Base-by-base conservation (phyloP, 2,329 filamentous ascomycete genomes). In the Microascus cirrosus region DNA sequence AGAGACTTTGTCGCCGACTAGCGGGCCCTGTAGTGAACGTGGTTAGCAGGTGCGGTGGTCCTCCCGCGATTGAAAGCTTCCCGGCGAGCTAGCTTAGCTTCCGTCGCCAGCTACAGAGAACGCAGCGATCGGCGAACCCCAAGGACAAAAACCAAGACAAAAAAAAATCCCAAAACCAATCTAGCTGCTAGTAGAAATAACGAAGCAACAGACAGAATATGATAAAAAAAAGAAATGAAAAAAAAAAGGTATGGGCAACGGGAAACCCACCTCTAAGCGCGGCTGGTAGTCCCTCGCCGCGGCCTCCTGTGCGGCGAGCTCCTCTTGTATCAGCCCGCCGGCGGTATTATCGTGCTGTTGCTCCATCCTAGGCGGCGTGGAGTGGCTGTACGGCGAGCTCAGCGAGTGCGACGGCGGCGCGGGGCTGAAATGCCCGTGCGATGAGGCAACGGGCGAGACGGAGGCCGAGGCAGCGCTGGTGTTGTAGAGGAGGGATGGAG, bases 1-100 rank as follows among this genome's bases (percentile, higher is more conserved):
- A 56, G 88, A 82, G 66, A 84, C 83, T 72, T 88, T 89, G 61
- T 86, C 80, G 65, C 90, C 89, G 63, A 97, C 87, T 55, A 92
- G 78, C 61, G 90, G 89, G 58, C 90, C 91, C 93, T 96, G 59
- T 56, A 53, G 51, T 24, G n/a, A 53, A 42, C 24, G 24, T 55
- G 13, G 36, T 54, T 36, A 53, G 55, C 50, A 51, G 7, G n/a
- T 8, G 39, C 13, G 39, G 15, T 18, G 12, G 18, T 12, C 39
- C 39, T 45, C 39, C 28, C 28, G 28, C 28, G 28, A 32, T 32
- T 8, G 28, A n/a, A n/a, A 32, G 28, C 28, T 32, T 32, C 28
- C 8, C 4, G 28, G 28, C 8, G 28, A 32, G 28, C 28, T 32
- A 32, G 28, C 28, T 32, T 32, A 32, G 28, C 28, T 32, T 8